These are phyloP conservation scores for Volvox africanus DNA, from an alignment of 139 green algal species.

Conservation along the genomic window DNA sequence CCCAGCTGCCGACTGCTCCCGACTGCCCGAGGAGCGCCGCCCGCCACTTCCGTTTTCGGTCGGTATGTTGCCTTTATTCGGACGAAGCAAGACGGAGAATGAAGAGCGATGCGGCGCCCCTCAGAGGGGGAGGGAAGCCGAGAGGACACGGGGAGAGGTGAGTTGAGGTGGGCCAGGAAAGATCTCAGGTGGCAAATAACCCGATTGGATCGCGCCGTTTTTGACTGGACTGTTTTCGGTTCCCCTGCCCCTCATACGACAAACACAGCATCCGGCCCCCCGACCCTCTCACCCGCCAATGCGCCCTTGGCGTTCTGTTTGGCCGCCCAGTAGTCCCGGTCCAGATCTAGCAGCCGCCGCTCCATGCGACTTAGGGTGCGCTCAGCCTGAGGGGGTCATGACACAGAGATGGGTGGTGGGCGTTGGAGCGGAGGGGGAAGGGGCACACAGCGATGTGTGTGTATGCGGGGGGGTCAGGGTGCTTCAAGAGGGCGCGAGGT, in stretches of 20 bases:
- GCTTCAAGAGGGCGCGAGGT: no score
- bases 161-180: no score
- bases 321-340: slow-evolving; percentile 22
- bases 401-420: not conserved
- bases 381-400: not conserved
- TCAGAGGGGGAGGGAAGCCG: no score
- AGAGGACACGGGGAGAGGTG: no score
- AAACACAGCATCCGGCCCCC: no score
- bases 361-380: slow-evolving; percentile 46
- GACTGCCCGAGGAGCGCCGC: not conserved
- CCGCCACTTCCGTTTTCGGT: not conserved
- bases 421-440: not conserved
- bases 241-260: no score
- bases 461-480: not conserved
- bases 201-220: no score
- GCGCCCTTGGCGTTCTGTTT: slow-evolving; percentile 26
- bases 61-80: not conserved
- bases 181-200: no score
- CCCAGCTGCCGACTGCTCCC: not conserved
- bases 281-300: not conserved
- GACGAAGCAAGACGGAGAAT: no score
- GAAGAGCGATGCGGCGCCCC: no score
- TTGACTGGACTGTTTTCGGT: no score
- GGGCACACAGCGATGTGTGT: not conserved
- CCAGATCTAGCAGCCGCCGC: slow-evolving; percentile 39